phyloP scores from a whole-genome alignment of 73 alveolate species.

The Stentor roeselii region DNA sequence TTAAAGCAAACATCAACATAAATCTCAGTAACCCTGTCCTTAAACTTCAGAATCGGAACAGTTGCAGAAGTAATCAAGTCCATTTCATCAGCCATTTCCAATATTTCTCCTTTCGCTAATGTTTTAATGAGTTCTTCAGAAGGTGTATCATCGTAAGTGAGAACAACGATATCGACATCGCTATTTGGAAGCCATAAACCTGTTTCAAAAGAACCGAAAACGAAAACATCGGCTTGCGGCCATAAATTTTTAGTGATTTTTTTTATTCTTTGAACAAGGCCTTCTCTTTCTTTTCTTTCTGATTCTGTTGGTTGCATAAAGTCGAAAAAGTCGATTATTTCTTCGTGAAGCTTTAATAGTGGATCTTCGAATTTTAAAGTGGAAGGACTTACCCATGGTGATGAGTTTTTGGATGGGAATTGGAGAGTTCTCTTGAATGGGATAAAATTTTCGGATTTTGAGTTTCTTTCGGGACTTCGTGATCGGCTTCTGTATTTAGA shows the following conservation, averaged over 20 bases:
- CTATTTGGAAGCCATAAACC: constrained; percentile 90
- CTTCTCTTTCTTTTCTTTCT: constrained; percentile 59
- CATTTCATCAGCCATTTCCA: constrained; percentile 36
- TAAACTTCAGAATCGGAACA: constrained; percentile 89
- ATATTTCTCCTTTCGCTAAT: constrained; percentile 39
- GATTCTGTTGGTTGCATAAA: constrained; percentile 70
- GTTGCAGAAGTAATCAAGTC: constrained; percentile 71
- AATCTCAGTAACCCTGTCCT: constrained; percentile 60
- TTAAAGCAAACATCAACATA: constrained; percentile 87
- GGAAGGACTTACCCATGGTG: constrained; percentile 22
- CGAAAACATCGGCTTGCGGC: constrained; percentile 56
- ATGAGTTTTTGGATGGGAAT: background rate
- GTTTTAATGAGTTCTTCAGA: constrained; percentile 40
- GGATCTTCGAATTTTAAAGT: constrained; percentile 51
- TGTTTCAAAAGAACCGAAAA: constrained; percentile 92
- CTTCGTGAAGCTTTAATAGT: constrained; percentile 87
- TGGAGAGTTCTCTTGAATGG: background rate
- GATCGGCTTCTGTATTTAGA: constrained; percentile 1
- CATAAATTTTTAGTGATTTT: constrained; percentile 28
- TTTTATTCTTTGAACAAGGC: constrained; percentile 55
- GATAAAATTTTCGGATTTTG: background rate
- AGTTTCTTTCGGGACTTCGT: background rate
- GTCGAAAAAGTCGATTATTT: constrained; percentile 88
- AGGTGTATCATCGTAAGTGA: constrained; percentile 31
- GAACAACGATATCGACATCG: constrained; percentile 88